These are phyloP conservation scores for Fusarium sterilihyphosum DNA, from an alignment of 2,329 filamentous ascomycete species.

Conservation along the genomic window DNA sequence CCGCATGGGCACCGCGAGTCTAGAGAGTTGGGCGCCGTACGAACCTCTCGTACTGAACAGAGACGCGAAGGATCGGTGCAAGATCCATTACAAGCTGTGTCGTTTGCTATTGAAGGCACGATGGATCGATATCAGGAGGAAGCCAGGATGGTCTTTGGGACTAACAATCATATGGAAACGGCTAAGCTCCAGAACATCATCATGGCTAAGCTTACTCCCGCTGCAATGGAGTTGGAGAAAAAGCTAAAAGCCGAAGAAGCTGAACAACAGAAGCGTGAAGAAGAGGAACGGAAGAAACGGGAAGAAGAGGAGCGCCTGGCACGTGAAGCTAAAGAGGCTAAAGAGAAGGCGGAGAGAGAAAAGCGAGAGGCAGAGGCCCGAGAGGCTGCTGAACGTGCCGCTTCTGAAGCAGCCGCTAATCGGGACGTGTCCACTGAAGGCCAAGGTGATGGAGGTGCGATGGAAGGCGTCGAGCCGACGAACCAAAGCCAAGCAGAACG, in stretches of 20 bases:
- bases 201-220: conserved; percentile 78
- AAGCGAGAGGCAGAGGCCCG: conserved; percentile 77
- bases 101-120: conserved; percentile 79
- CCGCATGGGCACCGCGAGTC: conserved; percentile 59
- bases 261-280: conserved; percentile 57
- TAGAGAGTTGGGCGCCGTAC: conserved; percentile 58
- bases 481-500: conserved; percentile 47
- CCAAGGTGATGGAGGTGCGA: conserved; percentile 55
- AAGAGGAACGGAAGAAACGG: conserved; percentile 69
- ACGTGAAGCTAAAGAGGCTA: conserved; percentile 77
- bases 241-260: conserved; percentile 71
- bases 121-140: conserved; percentile 88
- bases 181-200: conserved; percentile 75
- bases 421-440: conserved; percentile 2
- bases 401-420: conserved; percentile 61
- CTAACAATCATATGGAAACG: conserved; percentile 70
- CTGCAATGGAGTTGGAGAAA: conserved; percentile 84
- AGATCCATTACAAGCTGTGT: conserved; percentile 78
- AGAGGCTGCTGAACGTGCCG: conserved; percentile 66
- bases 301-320: conserved; percentile 73
- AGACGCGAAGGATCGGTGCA: conserved; percentile 59
- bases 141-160: conserved; percentile 84
- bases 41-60: conserved; percentile 57
- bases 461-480: conserved; percentile 80
- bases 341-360: conserved; percentile 72